Evolutionary conservation across 176 grass and related monocot genomes (phyloP).

Genomic region (Puya raimondii): DNA sequence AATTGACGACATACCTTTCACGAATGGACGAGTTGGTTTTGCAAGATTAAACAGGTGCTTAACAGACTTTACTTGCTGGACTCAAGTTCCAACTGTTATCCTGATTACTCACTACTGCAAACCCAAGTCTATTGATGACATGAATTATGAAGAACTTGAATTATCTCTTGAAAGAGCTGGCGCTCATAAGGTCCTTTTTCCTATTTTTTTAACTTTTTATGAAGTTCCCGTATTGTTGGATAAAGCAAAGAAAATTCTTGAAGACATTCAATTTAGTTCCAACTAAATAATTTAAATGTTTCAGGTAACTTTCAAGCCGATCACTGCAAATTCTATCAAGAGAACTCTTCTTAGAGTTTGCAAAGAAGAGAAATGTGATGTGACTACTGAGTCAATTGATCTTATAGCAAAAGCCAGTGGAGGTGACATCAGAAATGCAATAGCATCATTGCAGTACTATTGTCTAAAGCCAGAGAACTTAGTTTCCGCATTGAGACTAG

Average conservation of each 20-base stretch:
- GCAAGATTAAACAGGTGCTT: conserved; percentile 77
- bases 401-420: conserved; percentile 74
- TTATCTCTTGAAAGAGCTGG: conserved; percentile 67
- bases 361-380: conserved; percentile 58
- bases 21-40: conserved; percentile 65
- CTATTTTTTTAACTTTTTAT: background rate
- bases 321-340: conserved; percentile 85
- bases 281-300: conserved; percentile 12
- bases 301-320: conserved; percentile 77
- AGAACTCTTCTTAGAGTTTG: conserved; percentile 69
- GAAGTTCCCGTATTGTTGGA: background rate
- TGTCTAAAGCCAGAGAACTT: conserved; percentile 43
- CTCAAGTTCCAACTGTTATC: conserved; percentile 74
- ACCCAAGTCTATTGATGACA: conserved; percentile 47
- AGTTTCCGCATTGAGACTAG: conserved; percentile 26
- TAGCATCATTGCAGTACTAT: conserved; percentile 90
- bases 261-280: conserved; percentile 6
- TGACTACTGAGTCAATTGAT: conserved; percentile 54
- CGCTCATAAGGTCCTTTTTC: conserved; percentile 64
- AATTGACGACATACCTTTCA: conserved; percentile 84
- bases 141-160: conserved; percentile 61
- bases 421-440: conserved; percentile 91
- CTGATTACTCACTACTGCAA: conserved; percentile 70
- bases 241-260: background rate
- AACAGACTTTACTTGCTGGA: conserved; percentile 47